phyloP scores from a whole-genome alignment of 345 rosid genomes.

The Camelina sativa region DNA sequence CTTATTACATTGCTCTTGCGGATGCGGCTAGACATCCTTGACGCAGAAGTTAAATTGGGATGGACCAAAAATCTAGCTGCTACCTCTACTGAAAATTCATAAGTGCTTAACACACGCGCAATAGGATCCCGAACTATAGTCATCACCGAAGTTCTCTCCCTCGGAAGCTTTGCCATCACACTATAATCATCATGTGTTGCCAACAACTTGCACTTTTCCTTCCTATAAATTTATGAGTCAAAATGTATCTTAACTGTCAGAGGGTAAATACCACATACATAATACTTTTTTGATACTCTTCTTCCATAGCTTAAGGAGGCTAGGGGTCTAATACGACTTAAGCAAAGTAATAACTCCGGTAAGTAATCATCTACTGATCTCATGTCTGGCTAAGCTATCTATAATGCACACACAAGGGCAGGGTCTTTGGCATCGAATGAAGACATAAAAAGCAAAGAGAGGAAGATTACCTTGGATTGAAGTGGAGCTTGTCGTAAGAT shows the following conservation, averaged over 20 bases:
- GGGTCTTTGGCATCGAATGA: not conserved
- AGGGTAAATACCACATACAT: not conserved
- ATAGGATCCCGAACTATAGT: slow-evolving; percentile 91
- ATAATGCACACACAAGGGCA: not conserved
- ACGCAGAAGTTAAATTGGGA: slow-evolving; percentile 86
- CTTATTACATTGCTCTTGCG: slow-evolving; percentile 73
- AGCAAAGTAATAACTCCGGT: too few relatives aligned
- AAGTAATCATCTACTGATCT: too few relatives aligned
- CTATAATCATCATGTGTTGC: slow-evolving; percentile 98
- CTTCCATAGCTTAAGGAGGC: too few relatives aligned
- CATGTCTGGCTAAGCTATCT: too few relatives aligned
- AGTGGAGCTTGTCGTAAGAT: slow-evolving; percentile 87
- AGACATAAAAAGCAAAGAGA: not conserved
- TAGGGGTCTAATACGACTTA: too few relatives aligned
- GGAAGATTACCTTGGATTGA: slow-evolving; percentile 76
- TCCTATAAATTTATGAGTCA: slow-evolving; percentile 55
- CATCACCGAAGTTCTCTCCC: slow-evolving; percentile 81
- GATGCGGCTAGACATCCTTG: slow-evolving; percentile 64
- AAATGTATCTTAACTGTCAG: slow-evolving; percentile 3
- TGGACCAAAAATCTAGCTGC: slow-evolving; percentile 98
- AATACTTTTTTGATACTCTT: too few relatives aligned
- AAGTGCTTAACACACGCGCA: slow-evolving; percentile 87
- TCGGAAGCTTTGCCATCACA: slow-evolving; percentile 82
- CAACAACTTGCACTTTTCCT: slow-evolving; percentile 74
- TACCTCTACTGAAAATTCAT: slow-evolving; percentile 94